A percentile compares a stretch with the other conserved stretches of the same genome.
Conservation (phyloP, 2,329 filamentous ascomycete genomes). For the Colletotrichum echinochloae region DNA sequence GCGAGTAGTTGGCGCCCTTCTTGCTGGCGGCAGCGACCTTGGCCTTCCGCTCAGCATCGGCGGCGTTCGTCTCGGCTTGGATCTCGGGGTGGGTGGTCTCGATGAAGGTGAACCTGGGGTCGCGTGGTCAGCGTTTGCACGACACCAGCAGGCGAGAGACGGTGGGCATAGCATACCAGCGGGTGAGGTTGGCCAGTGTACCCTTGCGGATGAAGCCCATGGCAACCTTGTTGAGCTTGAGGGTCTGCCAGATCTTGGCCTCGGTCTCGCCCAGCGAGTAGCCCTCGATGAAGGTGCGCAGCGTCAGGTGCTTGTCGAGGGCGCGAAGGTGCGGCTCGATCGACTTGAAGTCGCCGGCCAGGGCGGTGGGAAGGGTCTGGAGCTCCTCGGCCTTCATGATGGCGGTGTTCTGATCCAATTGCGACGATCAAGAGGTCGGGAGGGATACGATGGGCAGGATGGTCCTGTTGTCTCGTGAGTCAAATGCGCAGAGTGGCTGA, state of each 20-base stretch:
- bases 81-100: slow-evolving; percentile 86
- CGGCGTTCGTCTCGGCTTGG: slow-evolving; percentile 74
- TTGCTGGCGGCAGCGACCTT: slow-evolving; percentile 78
- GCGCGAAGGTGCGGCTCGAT: slow-evolving; percentile 80
- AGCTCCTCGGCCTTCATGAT: slow-evolving; percentile 71
- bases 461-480: slow-evolving; percentile 40
- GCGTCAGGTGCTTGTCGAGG: slow-evolving; percentile 87
- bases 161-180: slow-evolving; percentile 67
- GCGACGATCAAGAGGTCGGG: slow-evolving; percentile 23
- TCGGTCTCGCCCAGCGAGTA: slow-evolving; percentile 83
- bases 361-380: slow-evolving; percentile 61
- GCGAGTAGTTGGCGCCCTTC: slow-evolving; percentile 88
- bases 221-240: slow-evolving; percentile 87
- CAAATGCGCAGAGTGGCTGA: slow-evolving; percentile 39
- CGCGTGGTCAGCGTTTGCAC: background rate
- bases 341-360: slow-evolving; percentile 81
- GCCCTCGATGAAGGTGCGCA: slow-evolving; percentile 87
- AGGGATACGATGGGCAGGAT: slow-evolving; percentile 15
- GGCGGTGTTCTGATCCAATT: slow-evolving; percentile 38
- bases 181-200: slow-evolving; percentile 78
- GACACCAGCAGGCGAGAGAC: background rate
- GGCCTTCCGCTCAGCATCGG: slow-evolving; percentile 75
- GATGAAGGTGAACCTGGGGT: slow-evolving; percentile 77
- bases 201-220: slow-evolving; percentile 84
- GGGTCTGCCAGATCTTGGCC: slow-evolving; percentile 83